Percentiles rank a stretch among this genome's conserved stretches.
These are phyloP conservation scores for Cladorrhinum samala DNA, from an alignment of 495 filamentous ascomycete genomes.

Conservation along the genomic window DNA sequence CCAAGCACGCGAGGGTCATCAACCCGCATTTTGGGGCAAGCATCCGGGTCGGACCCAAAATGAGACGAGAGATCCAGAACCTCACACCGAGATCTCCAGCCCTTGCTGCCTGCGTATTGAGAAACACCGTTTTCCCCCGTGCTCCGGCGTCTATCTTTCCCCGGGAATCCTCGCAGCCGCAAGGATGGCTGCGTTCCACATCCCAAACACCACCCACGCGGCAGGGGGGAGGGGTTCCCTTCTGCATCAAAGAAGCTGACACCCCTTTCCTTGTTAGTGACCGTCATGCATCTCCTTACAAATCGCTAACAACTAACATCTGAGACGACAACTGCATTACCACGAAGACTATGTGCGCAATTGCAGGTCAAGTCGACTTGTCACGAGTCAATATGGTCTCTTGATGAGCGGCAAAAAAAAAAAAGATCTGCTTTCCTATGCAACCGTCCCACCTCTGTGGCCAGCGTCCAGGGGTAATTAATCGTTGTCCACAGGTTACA, in stretches of 20 bases:
- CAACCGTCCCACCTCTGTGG: no score
- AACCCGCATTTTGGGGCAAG: neutral
- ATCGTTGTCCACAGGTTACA: no score
- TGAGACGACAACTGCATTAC: constrained; percentile 16
- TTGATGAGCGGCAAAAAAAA: constrained; percentile 1
- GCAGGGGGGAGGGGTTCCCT: constrained; percentile 4
- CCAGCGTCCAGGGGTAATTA: no score
- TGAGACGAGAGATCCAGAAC: neutral
- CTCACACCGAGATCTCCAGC: no score
- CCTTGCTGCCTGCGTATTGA: no score
- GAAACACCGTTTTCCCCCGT: neutral
- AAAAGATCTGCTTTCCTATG: neutral
- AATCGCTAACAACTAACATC: constrained; percentile 10
- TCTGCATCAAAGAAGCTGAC: neutral
- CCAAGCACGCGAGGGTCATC: neutral
- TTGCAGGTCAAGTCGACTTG: neutral
- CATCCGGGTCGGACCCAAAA: neutral
- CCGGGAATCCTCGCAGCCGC: neutral
- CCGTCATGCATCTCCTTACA: neutral
- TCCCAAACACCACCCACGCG: constrained; percentile 12
- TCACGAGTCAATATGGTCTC: neutral
- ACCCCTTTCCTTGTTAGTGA: constrained; percentile 9
- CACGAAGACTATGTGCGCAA: neutral
- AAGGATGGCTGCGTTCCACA: constrained; percentile 8
- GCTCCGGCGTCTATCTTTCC: neutral